These are phyloP conservation scores for Orbilia oligospora DNA, from an alignment of 2,329 filamentous ascomycete species.

Conservation along the genomic window DNA sequence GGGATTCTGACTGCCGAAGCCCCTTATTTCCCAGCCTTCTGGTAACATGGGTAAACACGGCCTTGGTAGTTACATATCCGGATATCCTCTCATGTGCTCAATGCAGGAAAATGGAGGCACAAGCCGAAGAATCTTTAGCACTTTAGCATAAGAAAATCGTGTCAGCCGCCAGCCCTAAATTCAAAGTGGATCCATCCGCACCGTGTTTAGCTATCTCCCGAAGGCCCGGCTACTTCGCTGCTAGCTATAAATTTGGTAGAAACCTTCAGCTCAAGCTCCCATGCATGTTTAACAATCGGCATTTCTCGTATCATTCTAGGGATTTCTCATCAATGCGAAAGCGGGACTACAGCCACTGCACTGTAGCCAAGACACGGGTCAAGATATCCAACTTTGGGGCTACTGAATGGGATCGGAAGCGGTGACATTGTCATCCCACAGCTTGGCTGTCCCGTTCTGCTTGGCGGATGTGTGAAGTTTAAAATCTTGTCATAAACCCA, in stretches of 20 bases:
- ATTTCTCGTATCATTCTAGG: conserved; percentile 13
- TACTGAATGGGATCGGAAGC: not conserved
- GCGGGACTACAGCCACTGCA: not conserved
- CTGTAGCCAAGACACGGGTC: conserved; percentile 9
- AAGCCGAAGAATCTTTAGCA: not conserved
- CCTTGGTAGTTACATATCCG: not conserved
- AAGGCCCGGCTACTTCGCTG: not conserved
- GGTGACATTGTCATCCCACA: conserved; percentile 10
- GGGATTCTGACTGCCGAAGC: conserved; percentile 13
- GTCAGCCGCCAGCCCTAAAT: conserved; percentile 14
- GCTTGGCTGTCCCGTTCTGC: conserved; percentile 5
- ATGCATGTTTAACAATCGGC: not conserved
- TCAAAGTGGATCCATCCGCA: not conserved
- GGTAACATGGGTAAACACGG: conserved; percentile 22
- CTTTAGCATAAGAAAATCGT: not conserved
- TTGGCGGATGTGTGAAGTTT: conserved; percentile 6
- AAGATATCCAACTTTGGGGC: conserved; percentile 3
- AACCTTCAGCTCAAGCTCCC: conserved; percentile 1
- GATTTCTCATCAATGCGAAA: conserved; percentile 22
- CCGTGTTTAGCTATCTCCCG: not conserved
- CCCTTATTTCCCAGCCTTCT: conserved; percentile 16
- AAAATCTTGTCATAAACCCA: not conserved
- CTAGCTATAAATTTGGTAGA: not conserved
- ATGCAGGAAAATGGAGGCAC: conserved; percentile 4
- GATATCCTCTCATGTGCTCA: conserved; percentile 3